Base-by-base conservation (phyloP, 495 filamentous ascomycete species). In the Trichoderma reesei region DNA sequence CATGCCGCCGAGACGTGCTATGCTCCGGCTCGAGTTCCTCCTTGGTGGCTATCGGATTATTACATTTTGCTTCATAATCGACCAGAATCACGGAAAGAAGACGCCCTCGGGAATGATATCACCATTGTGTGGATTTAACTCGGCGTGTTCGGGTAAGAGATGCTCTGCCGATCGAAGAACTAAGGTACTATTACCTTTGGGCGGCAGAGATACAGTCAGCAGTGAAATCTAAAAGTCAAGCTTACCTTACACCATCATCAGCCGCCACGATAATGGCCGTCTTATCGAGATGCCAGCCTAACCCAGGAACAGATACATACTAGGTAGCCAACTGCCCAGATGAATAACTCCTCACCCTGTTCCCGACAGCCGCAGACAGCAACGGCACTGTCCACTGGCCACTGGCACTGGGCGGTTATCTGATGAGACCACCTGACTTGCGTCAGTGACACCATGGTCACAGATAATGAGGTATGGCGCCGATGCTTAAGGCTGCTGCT, bases 391-490 rank as follows among this genome's bases (percentile, higher is more conserved):
- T n/a, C n/a, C n/a, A n/a, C n/a, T n/a, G n/a, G n/a, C n/a, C 5
- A 8, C 20, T 51, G 46, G 46, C 46, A 8, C 46, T 56, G 20
- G 20, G 10, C 9, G 51, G 51, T 34, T 11, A 5, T 46, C 31
- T 56, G 51, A 56, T 26, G 51, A 34, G 31, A 56, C 51, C 51
- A 56, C 20, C 51, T 56, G 51, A 56, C 51, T 56, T 31, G 51
- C 16, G 51, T 56, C 51, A 34, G 51, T 56, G 51, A 56, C 51
- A 56, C 51, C 26, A 56, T 56, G 51, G 51, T 56, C 51, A 56
- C 51, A 56, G 51, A 56, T 14, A 4, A 56, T 31, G 51, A 34
- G 31, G 51, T 31, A 56, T 51, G 46, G 20, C n/a, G 18, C 46
- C 14, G n/a, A 18, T 39, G 37, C n/a, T 39, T 39, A 4, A 51